A percentile compares a stretch with the other conserved stretches of the same genome.
Conservation (phyloP, 129 eudicot genomes). For the Gnaphalium uliginosum region DNA sequence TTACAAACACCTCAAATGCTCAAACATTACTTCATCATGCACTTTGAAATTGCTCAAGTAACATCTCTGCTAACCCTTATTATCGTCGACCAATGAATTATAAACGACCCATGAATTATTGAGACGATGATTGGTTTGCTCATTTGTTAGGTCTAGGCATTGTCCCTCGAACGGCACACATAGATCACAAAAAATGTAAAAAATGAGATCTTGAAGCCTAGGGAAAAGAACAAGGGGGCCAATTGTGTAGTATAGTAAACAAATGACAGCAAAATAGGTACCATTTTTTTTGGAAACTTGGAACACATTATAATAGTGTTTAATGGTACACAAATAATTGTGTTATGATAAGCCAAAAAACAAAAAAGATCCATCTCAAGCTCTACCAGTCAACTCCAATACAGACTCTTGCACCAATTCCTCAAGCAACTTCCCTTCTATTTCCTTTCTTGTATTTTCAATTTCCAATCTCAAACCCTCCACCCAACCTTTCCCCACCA, state of each 20-base stretch:
- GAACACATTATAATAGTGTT: conserved; percentile 33
- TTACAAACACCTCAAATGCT: too few species aligned
- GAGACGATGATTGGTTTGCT: conserved; percentile 3
- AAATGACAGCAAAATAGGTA: conserved; percentile 31
- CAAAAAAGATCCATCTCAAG: conserved; percentile 28
- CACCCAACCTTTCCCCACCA: conserved; percentile 75
- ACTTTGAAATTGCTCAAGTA: neutral
- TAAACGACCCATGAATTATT: neutral
- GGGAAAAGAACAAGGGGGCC: conserved; percentile 24
- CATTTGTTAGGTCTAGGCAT: conserved; percentile 7
- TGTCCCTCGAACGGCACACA: conserved; percentile 30
- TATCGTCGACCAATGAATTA: neutral
- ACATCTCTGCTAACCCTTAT: neutral
- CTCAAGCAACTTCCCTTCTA: conserved; percentile 77
- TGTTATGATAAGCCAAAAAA: conserved; percentile 24
- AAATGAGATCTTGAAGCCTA: conserved; percentile 27
- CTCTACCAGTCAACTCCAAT: conserved; percentile 57
- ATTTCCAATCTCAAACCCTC: conserved; percentile 56
- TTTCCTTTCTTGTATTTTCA: conserved; percentile 58
- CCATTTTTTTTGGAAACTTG: conserved; percentile 36
- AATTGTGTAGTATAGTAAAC: conserved; percentile 27
- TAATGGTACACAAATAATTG: conserved; percentile 45
- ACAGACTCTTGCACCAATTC: conserved; percentile 75
- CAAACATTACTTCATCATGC: neutral
- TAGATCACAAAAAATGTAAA: conserved; percentile 29